A percentile compares a stretch with the other conserved stretches of the same genome.
Evolutionary conservation across 345 rosid species (phyloP).

Genomic region (Murraya paniculata): DNA sequence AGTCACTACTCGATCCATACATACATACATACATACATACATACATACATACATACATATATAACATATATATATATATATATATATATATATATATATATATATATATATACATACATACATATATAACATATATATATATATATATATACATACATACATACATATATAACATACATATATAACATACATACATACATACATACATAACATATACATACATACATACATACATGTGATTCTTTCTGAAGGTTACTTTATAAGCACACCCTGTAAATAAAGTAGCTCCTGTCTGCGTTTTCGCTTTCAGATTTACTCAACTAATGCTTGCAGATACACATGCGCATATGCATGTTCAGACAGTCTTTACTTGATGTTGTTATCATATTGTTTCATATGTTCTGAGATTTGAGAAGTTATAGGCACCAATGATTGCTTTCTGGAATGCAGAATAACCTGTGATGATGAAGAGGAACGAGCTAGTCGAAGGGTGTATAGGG

Average conservation of each 20-base stretch:
- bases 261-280: not conserved
- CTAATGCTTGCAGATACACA: not conserved
- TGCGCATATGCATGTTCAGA: not conserved
- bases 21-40: too few species aligned
- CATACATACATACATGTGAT: too few species aligned
- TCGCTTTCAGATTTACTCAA: not conserved
- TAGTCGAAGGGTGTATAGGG: conserved; percentile 82
- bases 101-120: too few species aligned
- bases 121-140: too few species aligned
- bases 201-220: too few species aligned
- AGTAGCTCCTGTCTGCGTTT: not conserved
- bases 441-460: conserved; percentile 53
- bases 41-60: too few species aligned
- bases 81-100: too few species aligned
- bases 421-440: conserved; percentile 1
- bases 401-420: not conserved
- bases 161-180: too few species aligned
- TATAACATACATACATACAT: too few species aligned
- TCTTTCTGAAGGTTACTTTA: not conserved
- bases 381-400: not conserved
- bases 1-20: not conserved
- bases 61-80: too few species aligned
- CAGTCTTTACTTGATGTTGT: not conserved
- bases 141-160: too few species aligned
- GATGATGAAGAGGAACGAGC: conserved; percentile 72